Evolutionary conservation across 768 basidiomycete genomes (phyloP).

Genomic region (Leccinum rimulosum): DNA sequence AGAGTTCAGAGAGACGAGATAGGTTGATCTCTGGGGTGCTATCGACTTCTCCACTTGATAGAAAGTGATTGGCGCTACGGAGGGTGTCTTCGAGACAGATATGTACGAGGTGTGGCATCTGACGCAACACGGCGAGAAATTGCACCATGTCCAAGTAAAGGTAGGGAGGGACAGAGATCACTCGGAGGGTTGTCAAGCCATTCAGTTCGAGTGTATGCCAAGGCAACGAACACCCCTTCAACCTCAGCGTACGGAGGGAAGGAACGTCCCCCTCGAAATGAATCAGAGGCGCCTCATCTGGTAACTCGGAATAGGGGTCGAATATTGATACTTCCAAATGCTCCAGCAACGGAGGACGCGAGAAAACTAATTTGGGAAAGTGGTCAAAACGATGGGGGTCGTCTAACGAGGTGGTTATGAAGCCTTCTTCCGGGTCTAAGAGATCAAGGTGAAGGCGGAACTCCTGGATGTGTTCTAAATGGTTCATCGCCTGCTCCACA

Average conservation of each 20-base stretch:
- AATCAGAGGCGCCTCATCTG: background rate
- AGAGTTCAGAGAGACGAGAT: slow-evolving; percentile 6
- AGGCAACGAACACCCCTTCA: background rate
- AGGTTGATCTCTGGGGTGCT: background rate
- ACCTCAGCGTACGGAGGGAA: background rate
- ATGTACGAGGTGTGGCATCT: slow-evolving; percentile 33
- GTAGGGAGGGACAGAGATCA: slow-evolving; percentile 22
- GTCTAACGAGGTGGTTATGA: background rate
- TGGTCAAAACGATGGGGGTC: background rate
- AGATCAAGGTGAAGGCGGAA: background rate
- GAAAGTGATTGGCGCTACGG: slow-evolving; percentile 2
- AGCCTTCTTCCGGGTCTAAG: background rate
- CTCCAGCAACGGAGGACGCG: background rate
- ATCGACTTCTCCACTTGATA: background rate
- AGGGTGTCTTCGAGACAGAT: slow-evolving; percentile 35
- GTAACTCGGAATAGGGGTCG: background rate
- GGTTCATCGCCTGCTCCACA: background rate
- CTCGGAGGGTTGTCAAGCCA: slow-evolving; percentile 34
- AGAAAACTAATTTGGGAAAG: background rate
- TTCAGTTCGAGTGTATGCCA: background rate
- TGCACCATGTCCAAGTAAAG: slow-evolving; percentile 28
- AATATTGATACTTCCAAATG: background rate
- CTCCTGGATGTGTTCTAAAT: slow-evolving; percentile 1
- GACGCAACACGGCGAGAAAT: slow-evolving; percentile 31
- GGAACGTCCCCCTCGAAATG: background rate